Base-by-base conservation (phyloP, 495 filamentous ascomycete species). In the Neurospora sublineolata region DNA sequence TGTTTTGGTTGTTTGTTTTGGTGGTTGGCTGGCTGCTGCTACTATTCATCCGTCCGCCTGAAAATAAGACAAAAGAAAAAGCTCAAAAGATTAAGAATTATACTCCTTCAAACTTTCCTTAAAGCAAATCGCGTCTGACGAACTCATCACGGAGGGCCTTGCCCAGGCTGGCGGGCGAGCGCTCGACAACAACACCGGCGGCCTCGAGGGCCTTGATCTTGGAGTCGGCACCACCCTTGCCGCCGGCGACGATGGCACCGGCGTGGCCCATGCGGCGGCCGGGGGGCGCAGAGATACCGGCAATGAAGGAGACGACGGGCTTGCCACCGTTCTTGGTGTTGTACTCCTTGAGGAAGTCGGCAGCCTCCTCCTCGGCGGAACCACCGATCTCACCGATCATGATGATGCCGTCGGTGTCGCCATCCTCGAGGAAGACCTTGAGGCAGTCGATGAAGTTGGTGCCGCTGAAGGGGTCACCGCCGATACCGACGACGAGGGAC, bases 381-480 rank as follows among this genome's bases (percentile, higher is more conserved):
- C 95, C 95, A 82, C 95, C 95, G 78, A 99, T 98, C 86, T 99
- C 95, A 81, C 95, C 95, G 80, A 99, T 98, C 95, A 99, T 97
- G 86, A 99, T 97, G 79, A 99, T 98, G 82, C 95, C 95, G 78
- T 99, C 96, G 52, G 95, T 99, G 83, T 97, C 94, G 79, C 91
- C 88, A 83, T 99, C 96, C 81, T 95, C 86, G 74, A 98, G 86
- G 89, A 99, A 99, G 78, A 99, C 93, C 75, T 92, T 91, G 78
- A 99, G 86, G 88, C 95, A 97, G 87, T 99, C 95, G 83, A 97
- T 99, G 86, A 99, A 99, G 88, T 97, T 97, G 79, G 95, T 98
- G 75, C 95, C 95, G 77, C 92, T 95, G 88, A 99, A 99, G 70
- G 95, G 95, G 81, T 99, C 95, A 81, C 95, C 95, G 75, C 95